Evolutionary conservation across 1,139 yeast genomes (phyloP).

Genomic region (Diutina siamensis): DNA sequence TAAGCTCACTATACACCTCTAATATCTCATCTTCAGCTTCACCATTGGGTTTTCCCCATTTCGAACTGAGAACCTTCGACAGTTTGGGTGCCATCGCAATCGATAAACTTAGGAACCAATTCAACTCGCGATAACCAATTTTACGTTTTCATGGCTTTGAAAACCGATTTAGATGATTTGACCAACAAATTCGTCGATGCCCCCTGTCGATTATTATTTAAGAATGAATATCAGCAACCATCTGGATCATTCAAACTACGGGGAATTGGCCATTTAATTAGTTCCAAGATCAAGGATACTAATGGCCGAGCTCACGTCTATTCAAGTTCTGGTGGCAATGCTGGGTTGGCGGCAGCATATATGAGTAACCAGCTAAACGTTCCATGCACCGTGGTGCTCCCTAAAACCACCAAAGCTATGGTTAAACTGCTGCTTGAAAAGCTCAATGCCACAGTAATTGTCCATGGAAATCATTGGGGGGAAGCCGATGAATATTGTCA

Average conservation of each 20-base stretch:
- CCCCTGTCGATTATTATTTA: slow-evolving; percentile 31
- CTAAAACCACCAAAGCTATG: slow-evolving; percentile 28
- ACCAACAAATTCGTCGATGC: slow-evolving; percentile 19
- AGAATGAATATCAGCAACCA: slow-evolving; percentile 58
- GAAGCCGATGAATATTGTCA: slow-evolving; percentile 48
- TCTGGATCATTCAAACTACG: slow-evolving; percentile 64
- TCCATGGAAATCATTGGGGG: slow-evolving; percentile 49
- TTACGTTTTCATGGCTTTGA: slow-evolving; percentile 12
- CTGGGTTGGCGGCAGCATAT: slow-evolving; percentile 66
- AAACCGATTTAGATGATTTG: slow-evolving; percentile 33
- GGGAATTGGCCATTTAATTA: slow-evolving; percentile 45
- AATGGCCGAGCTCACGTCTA: slow-evolving; percentile 31
- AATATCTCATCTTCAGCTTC: neutral
- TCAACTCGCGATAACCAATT: neutral
- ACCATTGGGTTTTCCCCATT: neutral
- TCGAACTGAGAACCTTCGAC: neutral
- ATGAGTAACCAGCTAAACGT: slow-evolving; percentile 36
- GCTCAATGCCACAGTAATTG: slow-evolving; percentile 43
- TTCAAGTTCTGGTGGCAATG: slow-evolving; percentile 69
- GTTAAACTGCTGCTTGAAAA: slow-evolving; percentile 21
- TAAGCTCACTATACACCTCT: neutral
- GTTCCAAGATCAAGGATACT: slow-evolving; percentile 9
- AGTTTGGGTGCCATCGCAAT: neutral
- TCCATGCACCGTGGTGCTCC: slow-evolving; percentile 58
- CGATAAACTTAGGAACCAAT: no score